Evolutionary conservation across 202 grass and related monocot genomes (phyloP).

Genomic region (Sporobolus alterniflorus): DNA sequence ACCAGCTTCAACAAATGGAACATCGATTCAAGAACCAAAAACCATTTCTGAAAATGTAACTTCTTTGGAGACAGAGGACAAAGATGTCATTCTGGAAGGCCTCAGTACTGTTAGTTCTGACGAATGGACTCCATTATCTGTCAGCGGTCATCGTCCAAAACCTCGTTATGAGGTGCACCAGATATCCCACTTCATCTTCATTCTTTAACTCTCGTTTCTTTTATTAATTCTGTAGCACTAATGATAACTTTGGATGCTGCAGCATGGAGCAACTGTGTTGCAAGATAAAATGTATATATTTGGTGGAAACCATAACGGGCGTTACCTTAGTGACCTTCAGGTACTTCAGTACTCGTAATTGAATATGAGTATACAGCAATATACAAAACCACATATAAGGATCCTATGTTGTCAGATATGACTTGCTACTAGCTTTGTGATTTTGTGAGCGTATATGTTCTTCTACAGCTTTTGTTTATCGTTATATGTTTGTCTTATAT

Average conservation of each 20-base stretch:
- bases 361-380: background rate
- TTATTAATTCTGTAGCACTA: slow-evolving; percentile 20
- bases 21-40: slow-evolving; percentile 74
- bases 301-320: slow-evolving; percentile 97
- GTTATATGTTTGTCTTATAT: background rate
- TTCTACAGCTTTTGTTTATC: slow-evolving; percentile 2
- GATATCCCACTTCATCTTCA: background rate
- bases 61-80: slow-evolving; percentile 77
- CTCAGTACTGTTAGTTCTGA: slow-evolving; percentile 80
- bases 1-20: slow-evolving; percentile 69
- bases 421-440: background rate
- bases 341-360: slow-evolving; percentile 31
- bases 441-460: background rate
- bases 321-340: slow-evolving; percentile 97
- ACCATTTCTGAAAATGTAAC: slow-evolving; percentile 86
- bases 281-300: slow-evolving; percentile 97
- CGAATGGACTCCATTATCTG: slow-evolving; percentile 77
- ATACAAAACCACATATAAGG: background rate
- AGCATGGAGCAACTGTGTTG: slow-evolving; percentile 90
- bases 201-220: slow-evolving; percentile 23
- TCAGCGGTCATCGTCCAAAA: slow-evolving; percentile 71
- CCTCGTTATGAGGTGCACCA: slow-evolving; percentile 85
- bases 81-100: slow-evolving; percentile 90
- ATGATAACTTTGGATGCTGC: slow-evolving; percentile 47
- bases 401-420: slow-evolving; percentile 21